These are phyloP conservation scores for Agaricus bisporus DNA, from an alignment of 768 basidiomycete species.

Conservation along the genomic window DNA sequence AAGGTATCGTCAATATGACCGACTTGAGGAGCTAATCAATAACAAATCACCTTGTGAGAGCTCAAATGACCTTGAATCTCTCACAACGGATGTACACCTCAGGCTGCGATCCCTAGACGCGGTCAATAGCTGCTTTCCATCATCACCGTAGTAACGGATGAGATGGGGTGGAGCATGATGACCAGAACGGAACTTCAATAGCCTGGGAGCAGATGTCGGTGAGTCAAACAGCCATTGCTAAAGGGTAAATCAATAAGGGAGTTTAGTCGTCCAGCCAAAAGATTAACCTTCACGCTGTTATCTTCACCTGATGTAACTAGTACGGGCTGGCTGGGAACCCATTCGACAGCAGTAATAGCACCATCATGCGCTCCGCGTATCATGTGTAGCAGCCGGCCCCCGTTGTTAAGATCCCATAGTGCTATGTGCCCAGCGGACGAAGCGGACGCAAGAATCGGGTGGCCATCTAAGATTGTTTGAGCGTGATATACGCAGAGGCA, in stretches of 20 bases:
- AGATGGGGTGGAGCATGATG: slow-evolving; percentile 88
- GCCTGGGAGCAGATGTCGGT: slow-evolving; percentile 74
- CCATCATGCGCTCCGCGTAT: slow-evolving; percentile 87
- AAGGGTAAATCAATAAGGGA: background rate
- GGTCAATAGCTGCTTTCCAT: slow-evolving; percentile 90
- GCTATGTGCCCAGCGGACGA: slow-evolving; percentile 87
- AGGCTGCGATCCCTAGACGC: slow-evolving; percentile 86
- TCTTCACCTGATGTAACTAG: slow-evolving; percentile 88
- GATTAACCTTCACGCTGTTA: slow-evolving; percentile 85
- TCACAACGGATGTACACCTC: slow-evolving; percentile 85
- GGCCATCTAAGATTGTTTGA: slow-evolving; percentile 53
- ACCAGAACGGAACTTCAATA: slow-evolving; percentile 89
- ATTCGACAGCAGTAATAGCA: slow-evolving; percentile 75
- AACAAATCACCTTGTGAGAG: slow-evolving; percentile 73
- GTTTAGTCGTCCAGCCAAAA: background rate
- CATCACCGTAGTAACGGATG: slow-evolving; percentile 94
- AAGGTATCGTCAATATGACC: background rate
- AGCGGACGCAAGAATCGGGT: slow-evolving; percentile 82
- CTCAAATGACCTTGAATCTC: slow-evolving; percentile 93
- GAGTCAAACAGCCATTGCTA: slow-evolving; percentile 99
- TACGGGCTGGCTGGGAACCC: slow-evolving; percentile 90
- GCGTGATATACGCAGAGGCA: background rate
- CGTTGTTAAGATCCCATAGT: slow-evolving; percentile 85
- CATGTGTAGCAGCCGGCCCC: slow-evolving; percentile 79
- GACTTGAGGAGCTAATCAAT: background rate